A percentile compares a stretch with the other conserved stretches of the same genome.
Evolutionary conservation across 495 filamentous ascomycete species (phyloP).

Genomic region (Penicillium egyptiacum): DNA sequence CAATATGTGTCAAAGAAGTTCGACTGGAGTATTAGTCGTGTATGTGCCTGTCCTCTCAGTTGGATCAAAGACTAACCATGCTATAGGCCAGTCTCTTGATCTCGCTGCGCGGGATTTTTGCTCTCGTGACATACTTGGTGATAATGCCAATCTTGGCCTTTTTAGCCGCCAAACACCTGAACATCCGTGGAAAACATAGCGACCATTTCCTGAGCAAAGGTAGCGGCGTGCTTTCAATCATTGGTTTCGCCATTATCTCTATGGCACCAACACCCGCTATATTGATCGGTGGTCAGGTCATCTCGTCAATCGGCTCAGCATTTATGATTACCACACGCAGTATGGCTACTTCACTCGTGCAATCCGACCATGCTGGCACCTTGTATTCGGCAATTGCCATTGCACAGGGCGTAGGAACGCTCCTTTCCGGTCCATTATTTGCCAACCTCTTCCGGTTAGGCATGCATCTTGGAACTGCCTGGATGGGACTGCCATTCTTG

Average conservation of each 20-base stretch:
- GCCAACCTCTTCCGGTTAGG: constrained; percentile 38
- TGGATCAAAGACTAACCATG: constrained; percentile 6
- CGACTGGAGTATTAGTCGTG: constrained; percentile 40
- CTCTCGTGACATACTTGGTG: constrained; percentile 32
- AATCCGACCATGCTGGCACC: constrained; percentile 33
- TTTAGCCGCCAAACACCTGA: constrained; percentile 23
- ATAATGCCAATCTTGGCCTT: constrained; percentile 34
- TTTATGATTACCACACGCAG: constrained; percentile 35
- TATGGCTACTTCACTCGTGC: constrained; percentile 37
- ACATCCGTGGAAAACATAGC: constrained; percentile 30
- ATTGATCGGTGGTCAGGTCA: constrained; percentile 36
- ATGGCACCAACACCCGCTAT: constrained; percentile 32
- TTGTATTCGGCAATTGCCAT: constrained; percentile 39
- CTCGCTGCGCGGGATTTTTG: constrained; percentile 39
- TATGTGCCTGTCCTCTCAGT: constrained; percentile 16
- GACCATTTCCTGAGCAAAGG: constrained; percentile 37
- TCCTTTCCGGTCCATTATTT: constrained; percentile 40
- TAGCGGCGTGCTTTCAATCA: constrained; percentile 27
- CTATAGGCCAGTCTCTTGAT: constrained; percentile 41
- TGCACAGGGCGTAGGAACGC: constrained; percentile 28
- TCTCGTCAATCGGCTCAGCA: constrained; percentile 36
- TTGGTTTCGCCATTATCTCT: constrained; percentile 35
- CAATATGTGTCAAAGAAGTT: constrained; percentile 47
- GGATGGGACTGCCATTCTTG: constrained; percentile 38
- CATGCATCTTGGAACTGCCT: constrained; percentile 37